Base-by-base conservation (phyloP, 208 protist genomes). In the Kentomonas sorsogonicus region DNA sequence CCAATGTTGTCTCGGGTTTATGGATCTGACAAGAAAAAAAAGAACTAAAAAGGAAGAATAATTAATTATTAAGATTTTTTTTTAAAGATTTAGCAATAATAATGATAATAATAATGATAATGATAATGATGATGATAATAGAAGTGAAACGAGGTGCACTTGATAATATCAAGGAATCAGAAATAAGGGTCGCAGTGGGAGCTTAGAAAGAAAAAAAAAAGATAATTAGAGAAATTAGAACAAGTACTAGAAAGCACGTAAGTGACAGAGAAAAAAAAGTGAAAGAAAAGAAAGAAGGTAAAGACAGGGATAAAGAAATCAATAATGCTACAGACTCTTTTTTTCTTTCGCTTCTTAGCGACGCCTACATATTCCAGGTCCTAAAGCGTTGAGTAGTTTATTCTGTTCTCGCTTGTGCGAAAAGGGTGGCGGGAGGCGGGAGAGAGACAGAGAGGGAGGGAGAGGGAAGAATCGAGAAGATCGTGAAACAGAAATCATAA, bases 361-460 rank as follows among this genome's bases (percentile, higher is more conserved):
- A n/a, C n/a, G n/a, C n/a, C n/a, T n/a, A n/a, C n/a, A 36, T 15
- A 36, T 11, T 36, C 5, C 7, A 5, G 5, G 33, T 36, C 11
- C 33, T 5, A 36, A 36, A 36, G 11, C 5, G 33, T 15, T 15
- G 33, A 36, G 11, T 46, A 16, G 3, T 2, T 18, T 30, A 25
- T n/a, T n/a, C n/a, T n/a, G n/a, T n/a, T n/a, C n/a, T n/a, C n/a
- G n/a, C n/a, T n/a, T n/a, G n/a, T n/a, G n/a, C n/a, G n/a, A 31
- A 1, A 18, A 26, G 51, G 22, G 23, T 22, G 16, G 16, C 29
- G 6, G 33, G 34, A 63, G 36, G 47, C 46, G 39, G 41, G 9
- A 60, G 22, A 60, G n/a, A 61, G 29, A 61, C 30, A 38, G 51
- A 60, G 29, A 60, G 41, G 54, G 45, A 60, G 38, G 57, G 53